These are phyloP conservation scores for Fraxinus xanthoxyloides DNA, from an alignment of 305 asterid genomes.

Conservation along the genomic window DNA sequence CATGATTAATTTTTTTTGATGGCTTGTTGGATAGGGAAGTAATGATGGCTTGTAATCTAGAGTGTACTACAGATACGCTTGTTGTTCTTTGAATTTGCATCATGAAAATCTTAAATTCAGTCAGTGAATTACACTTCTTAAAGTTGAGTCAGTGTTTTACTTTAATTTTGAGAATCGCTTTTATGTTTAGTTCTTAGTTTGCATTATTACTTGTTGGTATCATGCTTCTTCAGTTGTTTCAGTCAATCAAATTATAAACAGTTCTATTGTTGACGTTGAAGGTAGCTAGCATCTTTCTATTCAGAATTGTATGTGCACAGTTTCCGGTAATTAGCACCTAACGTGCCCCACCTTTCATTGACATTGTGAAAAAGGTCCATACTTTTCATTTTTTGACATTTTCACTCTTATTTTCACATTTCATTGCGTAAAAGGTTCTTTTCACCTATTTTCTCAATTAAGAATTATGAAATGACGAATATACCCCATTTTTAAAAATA, in stretches of 20 bases:
- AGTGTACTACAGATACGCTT: conserved; percentile 17
- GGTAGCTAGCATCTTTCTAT: not conserved
- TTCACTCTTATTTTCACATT: too few relatives aligned
- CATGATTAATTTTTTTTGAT: conserved; percentile 32
- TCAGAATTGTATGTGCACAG: not conserved
- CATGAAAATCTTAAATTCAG: conserved; percentile 2
- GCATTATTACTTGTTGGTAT: not conserved
- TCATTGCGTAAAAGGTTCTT: too few relatives aligned
- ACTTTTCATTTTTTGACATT: too few relatives aligned
- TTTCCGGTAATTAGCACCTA: too few relatives aligned
- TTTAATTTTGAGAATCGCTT: not conserved
- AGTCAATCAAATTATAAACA: not conserved
- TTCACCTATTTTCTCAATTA: too few relatives aligned
- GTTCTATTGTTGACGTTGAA: not conserved
- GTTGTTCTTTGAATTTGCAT: conserved; percentile 20
- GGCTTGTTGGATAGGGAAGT: conserved; percentile 9
- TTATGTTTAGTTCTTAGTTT: not conserved
- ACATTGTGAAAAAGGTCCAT: too few relatives aligned
- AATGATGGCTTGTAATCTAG: conserved; percentile 25
- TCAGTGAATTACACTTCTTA: conserved; percentile 4
- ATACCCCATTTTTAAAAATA: too few relatives aligned
- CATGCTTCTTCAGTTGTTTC: not conserved
- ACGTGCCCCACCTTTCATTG: too few relatives aligned
- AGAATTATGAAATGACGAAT: too few relatives aligned
- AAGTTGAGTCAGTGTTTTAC: not conserved